Evolutionary conservation across 2,329 filamentous ascomycete genomes (phyloP).

Genomic region (Botrytis deweyae): DNA sequence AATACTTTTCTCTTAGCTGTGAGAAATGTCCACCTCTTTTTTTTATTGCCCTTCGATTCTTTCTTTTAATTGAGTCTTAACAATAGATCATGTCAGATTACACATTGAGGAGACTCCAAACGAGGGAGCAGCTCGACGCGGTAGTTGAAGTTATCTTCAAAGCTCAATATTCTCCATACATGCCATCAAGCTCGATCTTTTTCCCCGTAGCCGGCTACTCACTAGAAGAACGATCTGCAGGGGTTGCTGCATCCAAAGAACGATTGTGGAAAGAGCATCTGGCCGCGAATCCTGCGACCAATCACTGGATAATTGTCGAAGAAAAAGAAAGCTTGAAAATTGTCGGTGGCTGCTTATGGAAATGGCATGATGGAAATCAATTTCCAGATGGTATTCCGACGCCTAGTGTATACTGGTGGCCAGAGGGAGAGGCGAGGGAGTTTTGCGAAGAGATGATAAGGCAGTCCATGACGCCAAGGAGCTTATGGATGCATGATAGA

Average conservation of each 20-base stretch:
- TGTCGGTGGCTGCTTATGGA: constrained; percentile 1
- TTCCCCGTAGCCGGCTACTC: background rate
- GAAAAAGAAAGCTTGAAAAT: background rate
- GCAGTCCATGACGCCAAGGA: background rate
- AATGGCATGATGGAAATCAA: background rate
- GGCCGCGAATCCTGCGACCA: background rate
- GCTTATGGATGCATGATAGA: background rate
- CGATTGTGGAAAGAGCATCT: background rate
- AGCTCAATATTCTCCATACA: constrained; percentile 9
- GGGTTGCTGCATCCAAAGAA: background rate
- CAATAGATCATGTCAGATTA: background rate
- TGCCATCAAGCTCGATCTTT: background rate
- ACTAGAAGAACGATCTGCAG: background rate
- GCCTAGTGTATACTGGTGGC: background rate
- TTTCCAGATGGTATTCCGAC: background rate
- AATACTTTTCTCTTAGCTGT: background rate
- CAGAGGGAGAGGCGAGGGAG: background rate
- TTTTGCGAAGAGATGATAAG: constrained; percentile 9
- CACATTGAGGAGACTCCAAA: background rate
- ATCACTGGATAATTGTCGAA: background rate
- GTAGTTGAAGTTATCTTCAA: background rate
- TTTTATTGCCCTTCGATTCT: background rate
- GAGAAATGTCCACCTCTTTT: no score
- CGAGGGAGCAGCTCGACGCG: background rate
- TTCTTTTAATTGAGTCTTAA: background rate